A percentile compares a stretch with the other conserved stretches of the same genome.
Evolutionary conservation across 2,329 filamentous ascomycete species (phyloP).

Genomic region (Talaromyces sp.): DNA sequence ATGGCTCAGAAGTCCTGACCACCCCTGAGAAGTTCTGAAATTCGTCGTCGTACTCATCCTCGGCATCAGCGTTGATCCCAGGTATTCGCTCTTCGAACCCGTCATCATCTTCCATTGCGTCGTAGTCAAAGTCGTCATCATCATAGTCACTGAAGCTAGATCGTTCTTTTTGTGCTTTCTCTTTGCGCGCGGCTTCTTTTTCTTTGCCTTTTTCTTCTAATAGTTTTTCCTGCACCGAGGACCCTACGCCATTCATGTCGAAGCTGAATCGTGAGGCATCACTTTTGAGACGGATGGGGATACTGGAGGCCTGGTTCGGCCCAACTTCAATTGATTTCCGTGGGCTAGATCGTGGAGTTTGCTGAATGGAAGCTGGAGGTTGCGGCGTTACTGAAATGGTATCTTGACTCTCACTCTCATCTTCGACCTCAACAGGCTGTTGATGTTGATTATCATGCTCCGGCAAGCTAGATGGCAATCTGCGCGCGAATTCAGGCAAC

Average conservation of each 20-base stretch:
- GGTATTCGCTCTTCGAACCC: slow-evolving; percentile 48
- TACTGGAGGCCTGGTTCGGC: slow-evolving; percentile 27
- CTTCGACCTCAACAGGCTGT: slow-evolving; percentile 6
- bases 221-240: slow-evolving; percentile 58
- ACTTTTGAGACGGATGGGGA: slow-evolving; percentile 51
- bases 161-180: slow-evolving; percentile 29
- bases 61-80: slow-evolving; percentile 47
- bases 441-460: slow-evolving; percentile 21
- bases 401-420: not conserved
- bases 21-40: slow-evolving; percentile 29
- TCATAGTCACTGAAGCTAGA: slow-evolving; percentile 37
- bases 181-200: slow-evolving; percentile 46
- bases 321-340: slow-evolving; percentile 32
- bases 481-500: slow-evolving; percentile 45
- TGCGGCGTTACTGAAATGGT: not conserved
- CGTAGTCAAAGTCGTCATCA: slow-evolving; percentile 45
- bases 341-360: slow-evolving; percentile 19
- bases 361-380: slow-evolving; percentile 10
- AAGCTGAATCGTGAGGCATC: slow-evolving; percentile 64
- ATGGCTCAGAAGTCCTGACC: slow-evolving; percentile 29
- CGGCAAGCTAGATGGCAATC: slow-evolving; percentile 37
- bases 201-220: slow-evolving; percentile 62
- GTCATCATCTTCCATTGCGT: slow-evolving; percentile 43
- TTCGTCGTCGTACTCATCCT: slow-evolving; percentile 32
- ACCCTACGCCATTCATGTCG: slow-evolving; percentile 58